phyloP scores from a whole-genome alignment of 345 rosid species.

The Eucalyptus victrix region DNA sequence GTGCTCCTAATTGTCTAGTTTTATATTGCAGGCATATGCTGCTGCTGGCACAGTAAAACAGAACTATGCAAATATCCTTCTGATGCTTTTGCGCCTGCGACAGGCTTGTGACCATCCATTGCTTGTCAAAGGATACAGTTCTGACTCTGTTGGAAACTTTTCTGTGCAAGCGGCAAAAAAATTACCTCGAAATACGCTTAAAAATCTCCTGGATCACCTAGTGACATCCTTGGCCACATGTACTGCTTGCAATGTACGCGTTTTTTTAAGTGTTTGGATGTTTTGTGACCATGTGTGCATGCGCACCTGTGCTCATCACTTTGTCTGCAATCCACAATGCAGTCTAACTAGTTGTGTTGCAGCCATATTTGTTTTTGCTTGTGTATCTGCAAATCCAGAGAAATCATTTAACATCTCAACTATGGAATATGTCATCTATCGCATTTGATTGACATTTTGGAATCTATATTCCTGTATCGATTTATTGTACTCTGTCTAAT shows the following conservation, averaged over 20 bases:
- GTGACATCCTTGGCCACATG: constrained; percentile 57
- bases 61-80: constrained; percentile 92
- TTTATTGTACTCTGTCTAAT: not conserved
- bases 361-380: not conserved
- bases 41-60: constrained; percentile 90
- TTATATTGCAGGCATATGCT: constrained; percentile 59
- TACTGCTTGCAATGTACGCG: constrained; percentile 57
- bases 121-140: constrained; percentile 51
- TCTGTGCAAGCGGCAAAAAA: constrained; percentile 58
- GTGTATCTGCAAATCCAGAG: not conserved
- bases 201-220: constrained; percentile 32
- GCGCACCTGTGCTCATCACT: not conserved
- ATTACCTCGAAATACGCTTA: constrained; percentile 40
- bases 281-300: not conserved
- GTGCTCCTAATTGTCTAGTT: not conserved
- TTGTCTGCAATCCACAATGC: not conserved
- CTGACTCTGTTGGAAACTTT: constrained; percentile 50
- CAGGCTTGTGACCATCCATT: constrained; percentile 96
- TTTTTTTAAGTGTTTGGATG: not conserved
- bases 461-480: not conserved
- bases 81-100: constrained; percentile 94
- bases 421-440: not conserved
- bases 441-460: not conserved
- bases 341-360: not conserved
- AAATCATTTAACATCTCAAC: not conserved